Evolutionary conservation across 1,139 yeast species (phyloP).

Genomic region (Zygosaccharomyces pseudobailii): DNA sequence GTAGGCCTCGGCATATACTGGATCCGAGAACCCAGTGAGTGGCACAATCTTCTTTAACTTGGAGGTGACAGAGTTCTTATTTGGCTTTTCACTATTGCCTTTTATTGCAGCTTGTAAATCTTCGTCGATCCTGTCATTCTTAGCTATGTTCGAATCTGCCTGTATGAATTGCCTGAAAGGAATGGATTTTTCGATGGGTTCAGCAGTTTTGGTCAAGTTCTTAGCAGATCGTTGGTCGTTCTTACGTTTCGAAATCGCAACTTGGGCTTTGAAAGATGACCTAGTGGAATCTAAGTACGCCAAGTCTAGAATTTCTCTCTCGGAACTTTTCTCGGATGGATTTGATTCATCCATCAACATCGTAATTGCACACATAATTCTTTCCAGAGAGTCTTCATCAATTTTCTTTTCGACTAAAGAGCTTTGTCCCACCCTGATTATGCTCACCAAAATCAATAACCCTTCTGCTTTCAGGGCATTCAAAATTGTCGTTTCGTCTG

Average conservation of each 20-base stretch:
- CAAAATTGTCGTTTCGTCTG: slow-evolving; percentile 50
- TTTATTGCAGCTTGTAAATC: slow-evolving; percentile 46
- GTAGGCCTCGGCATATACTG: slow-evolving; percentile 96
- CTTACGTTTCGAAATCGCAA: slow-evolving; percentile 46
- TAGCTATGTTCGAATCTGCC: slow-evolving; percentile 40
- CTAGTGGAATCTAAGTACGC: slow-evolving; percentile 87
- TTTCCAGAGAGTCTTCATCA: slow-evolving; percentile 93
- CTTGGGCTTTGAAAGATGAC: slow-evolving; percentile 69
- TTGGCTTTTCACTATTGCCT: slow-evolving; percentile 46
- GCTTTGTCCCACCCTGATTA: slow-evolving; percentile 87
- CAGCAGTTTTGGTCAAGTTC: slow-evolving; percentile 61
- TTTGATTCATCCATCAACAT: slow-evolving; percentile 65
- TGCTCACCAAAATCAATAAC: slow-evolving; percentile 83
- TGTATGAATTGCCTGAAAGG: slow-evolving; percentile 76
- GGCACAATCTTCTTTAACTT: slow-evolving; percentile 85
- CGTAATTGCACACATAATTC: slow-evolving; percentile 79
- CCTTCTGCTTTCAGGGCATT: slow-evolving; percentile 96
- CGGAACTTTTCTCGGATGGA: slow-evolving; percentile 37
- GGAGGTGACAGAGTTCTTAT: slow-evolving; percentile 55
- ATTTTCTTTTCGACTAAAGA: slow-evolving; percentile 67
- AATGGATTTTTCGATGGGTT: slow-evolving; percentile 79
- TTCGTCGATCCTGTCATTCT: slow-evolving; percentile 41
- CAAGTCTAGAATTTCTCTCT: slow-evolving; percentile 48
- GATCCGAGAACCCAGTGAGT: slow-evolving; percentile 95
- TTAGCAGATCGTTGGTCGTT: slow-evolving; percentile 57